Conservation (phyloP, 257 asterid species). For the Penstemon barbatus region DNA sequence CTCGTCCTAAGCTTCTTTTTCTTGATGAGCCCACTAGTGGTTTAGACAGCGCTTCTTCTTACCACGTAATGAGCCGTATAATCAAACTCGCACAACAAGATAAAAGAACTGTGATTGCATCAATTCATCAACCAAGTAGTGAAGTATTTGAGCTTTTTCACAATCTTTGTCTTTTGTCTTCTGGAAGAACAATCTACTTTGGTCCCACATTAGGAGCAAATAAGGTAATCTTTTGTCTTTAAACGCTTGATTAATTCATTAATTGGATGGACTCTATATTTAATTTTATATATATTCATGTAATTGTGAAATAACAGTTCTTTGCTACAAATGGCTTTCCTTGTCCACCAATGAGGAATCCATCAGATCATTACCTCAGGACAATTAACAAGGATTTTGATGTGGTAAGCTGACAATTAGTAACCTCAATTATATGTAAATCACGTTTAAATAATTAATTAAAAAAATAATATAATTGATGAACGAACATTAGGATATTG, state of each 20-base stretch:
- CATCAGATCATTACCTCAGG: conserved; percentile 63
- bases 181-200: conserved; percentile 50
- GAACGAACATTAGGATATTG: conserved; percentile 44
- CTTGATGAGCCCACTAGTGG: conserved; percentile 67
- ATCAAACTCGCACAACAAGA: conserved; percentile 41
- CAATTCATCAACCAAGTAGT: conserved; percentile 61
- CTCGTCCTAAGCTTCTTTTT: conserved; percentile 51
- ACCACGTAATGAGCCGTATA: conserved; percentile 51
- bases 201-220: conserved; percentile 46
- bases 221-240: conserved; percentile 30
- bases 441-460: background rate
- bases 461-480: background rate
- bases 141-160: conserved; percentile 61
- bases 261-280: background rate
- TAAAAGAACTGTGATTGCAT: conserved; percentile 39
- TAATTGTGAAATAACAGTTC: conserved; percentile 33
- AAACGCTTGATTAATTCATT: background rate
- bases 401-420: conserved; percentile 21
- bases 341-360: conserved; percentile 60
- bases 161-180: conserved; percentile 55
- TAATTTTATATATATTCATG: background rate
- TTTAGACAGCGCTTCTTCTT: conserved; percentile 60
- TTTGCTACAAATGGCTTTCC: conserved; percentile 56
- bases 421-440: background rate
- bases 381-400: conserved; percentile 66